phyloP scores from a whole-genome alignment of 768 basidiomycete species.

The Suillus lakei region DNA sequence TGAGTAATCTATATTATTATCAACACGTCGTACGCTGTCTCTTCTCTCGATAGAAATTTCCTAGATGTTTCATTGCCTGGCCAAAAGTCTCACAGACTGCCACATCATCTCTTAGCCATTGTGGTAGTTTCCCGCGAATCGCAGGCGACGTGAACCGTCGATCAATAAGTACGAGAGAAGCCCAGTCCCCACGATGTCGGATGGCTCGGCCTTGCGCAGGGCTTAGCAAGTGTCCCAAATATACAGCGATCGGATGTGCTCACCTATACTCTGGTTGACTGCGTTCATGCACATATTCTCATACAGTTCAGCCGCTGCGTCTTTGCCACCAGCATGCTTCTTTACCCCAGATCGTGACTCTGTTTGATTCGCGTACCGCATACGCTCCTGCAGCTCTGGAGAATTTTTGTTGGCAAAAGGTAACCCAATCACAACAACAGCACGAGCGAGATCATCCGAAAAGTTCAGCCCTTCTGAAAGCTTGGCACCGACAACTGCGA shows the following conservation, averaged over 20 bases:
- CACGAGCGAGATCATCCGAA: conserved; percentile 81
- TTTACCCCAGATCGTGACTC: conserved; percentile 48
- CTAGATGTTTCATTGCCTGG: conserved; percentile 68
- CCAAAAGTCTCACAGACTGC: conserved; percentile 69
- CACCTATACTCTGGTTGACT: conserved; percentile 97
- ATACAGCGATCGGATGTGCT: conserved; percentile 22
- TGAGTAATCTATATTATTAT: too few species aligned
- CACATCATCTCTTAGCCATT: conserved; percentile 80
- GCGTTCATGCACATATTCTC: conserved; percentile 93
- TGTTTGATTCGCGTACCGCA: conserved; percentile 81
- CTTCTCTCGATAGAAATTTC: conserved; percentile 70
- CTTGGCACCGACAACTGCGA: conserved; percentile 96
- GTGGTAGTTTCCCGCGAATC: conserved; percentile 83
- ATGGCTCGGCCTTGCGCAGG: conserved; percentile 79
- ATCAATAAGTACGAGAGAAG: conserved; percentile 87
- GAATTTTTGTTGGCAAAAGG: conserved; percentile 95
- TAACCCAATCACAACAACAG: conserved; percentile 85
- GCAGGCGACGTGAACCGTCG: conserved; percentile 71
- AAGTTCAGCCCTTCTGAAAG: conserved; percentile 92
- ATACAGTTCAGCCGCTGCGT: conserved; percentile 83
- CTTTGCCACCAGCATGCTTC: conserved; percentile 47
- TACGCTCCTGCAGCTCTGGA: conserved; percentile 86
- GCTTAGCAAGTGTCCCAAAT: conserved; percentile 7
- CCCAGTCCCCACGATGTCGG: conserved; percentile 91
- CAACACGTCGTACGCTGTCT: conserved; percentile 22